Conservation (phyloP, 768 basidiomycete genomes). For the Serendipita sp. region DNA sequence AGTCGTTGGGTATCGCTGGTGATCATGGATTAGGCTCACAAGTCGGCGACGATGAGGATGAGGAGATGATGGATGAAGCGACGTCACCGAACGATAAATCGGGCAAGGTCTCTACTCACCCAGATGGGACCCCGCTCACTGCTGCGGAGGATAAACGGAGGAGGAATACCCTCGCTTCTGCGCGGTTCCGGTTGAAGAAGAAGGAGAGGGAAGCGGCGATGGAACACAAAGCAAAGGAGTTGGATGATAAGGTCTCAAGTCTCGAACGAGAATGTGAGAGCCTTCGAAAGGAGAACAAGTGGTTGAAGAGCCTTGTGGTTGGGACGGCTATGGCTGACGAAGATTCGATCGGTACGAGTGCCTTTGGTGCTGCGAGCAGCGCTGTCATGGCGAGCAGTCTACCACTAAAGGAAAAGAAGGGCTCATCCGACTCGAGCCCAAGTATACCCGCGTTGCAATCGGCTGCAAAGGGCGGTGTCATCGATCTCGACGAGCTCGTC, state of each 20-base stretch:
- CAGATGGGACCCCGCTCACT: constrained; percentile 21
- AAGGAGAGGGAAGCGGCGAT: constrained; percentile 87
- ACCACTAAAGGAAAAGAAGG: neutral
- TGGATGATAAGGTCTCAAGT: constrained; percentile 60
- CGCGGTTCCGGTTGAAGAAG: constrained; percentile 88
- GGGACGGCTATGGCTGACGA: neutral
- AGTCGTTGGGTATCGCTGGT: constrained; percentile 1
- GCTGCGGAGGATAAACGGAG: constrained; percentile 81
- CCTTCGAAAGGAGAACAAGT: constrained; percentile 75
- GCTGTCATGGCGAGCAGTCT: neutral
- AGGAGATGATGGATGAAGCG: constrained; percentile 6
- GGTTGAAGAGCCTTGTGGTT: constrained; percentile 57
- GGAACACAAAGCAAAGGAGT: constrained; percentile 70
- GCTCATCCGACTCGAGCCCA: too few relatives aligned
- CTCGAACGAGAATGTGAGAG: constrained; percentile 86
- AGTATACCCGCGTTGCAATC: too few relatives aligned
- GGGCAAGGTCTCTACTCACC: constrained; percentile 1
- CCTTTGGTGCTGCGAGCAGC: neutral
- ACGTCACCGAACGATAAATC: constrained; percentile 10
- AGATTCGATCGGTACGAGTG: neutral
- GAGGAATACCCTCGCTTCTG: constrained; percentile 82
- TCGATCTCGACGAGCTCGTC: neutral
- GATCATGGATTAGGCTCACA: neutral
- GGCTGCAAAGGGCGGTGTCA: neutral
- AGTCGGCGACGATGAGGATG: constrained; percentile 21